phyloP scores from a whole-genome alignment of 192 early-diverging fungal species.

The Spizellomyces sp. region DNA sequence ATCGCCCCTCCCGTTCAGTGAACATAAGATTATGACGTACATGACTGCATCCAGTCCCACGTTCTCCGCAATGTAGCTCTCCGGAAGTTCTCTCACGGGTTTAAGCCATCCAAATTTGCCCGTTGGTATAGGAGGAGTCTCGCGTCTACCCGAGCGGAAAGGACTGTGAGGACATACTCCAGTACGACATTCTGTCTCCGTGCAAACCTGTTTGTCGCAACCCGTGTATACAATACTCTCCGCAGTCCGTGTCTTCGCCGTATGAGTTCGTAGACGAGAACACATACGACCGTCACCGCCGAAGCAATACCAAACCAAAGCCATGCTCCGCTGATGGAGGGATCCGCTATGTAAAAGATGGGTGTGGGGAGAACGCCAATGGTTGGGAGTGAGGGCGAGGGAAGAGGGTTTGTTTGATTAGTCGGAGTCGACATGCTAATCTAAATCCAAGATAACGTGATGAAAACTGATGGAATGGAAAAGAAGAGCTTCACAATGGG shows the following conservation, averaged over 20 bases:
- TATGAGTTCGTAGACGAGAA: conserved; percentile 37
- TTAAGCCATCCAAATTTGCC: conserved; percentile 46
- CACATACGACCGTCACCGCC: conserved; percentile 25
- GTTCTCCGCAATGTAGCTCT: conserved; percentile 43
- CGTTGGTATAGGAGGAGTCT: conserved; percentile 37
- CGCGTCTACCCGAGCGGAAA: conserved; percentile 19
- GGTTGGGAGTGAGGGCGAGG: neutral
- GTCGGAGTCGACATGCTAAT: too few species aligned
- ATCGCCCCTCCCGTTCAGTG: neutral
- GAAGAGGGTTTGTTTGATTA: neutral
- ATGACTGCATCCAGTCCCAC: conserved; percentile 55
- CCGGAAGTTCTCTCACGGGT: conserved; percentile 30
- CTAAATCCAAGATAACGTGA: too few species aligned
- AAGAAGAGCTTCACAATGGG: too few species aligned
- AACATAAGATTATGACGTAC: conserved; percentile 19
- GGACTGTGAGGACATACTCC: neutral
- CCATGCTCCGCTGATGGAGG: conserved; percentile 33
- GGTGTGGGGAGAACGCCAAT: neutral
- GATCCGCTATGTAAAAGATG: conserved; percentile 40
- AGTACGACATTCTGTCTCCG: neutral
- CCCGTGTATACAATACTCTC: conserved; percentile 42
- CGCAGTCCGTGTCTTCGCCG: conserved; percentile 22
- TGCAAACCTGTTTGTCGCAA: conserved; percentile 29
- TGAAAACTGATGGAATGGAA: too few species aligned
- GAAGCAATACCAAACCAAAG: conserved; percentile 34